Evolutionary conservation across 495 filamentous ascomycete genomes (phyloP).

Genomic region (Rhizodiscina lignyota): DNA sequence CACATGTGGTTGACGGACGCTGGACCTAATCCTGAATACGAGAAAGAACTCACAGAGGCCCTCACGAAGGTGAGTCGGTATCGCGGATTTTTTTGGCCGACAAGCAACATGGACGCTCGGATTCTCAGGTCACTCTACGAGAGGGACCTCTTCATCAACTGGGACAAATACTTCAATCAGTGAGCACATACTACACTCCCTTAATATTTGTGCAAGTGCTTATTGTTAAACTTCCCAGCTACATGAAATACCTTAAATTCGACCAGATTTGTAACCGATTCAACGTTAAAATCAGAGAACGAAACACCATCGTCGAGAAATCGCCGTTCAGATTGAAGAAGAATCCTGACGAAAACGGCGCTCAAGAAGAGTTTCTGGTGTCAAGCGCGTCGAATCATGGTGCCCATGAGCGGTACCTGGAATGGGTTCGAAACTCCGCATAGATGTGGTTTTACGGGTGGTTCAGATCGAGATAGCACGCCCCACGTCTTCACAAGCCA

Average conservation of each 20-base stretch:
- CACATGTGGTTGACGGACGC: background rate
- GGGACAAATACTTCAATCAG: background rate
- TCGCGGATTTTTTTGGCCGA: background rate
- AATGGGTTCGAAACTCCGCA: background rate
- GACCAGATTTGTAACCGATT: background rate
- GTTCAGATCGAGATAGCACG: too few species aligned
- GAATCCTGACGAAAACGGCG: background rate
- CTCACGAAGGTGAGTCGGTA: background rate
- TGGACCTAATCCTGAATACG: background rate
- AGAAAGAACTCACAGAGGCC: background rate
- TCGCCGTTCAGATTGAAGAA: background rate
- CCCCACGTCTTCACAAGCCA: too few species aligned
- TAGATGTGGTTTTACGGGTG: too few species aligned
- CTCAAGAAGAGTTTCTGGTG: background rate
- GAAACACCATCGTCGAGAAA: background rate
- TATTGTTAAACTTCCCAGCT: background rate
- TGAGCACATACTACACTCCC: background rate
- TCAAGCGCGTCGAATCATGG: background rate
- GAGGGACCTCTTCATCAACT: background rate
- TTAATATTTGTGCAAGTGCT: background rate
- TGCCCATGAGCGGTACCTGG: background rate
- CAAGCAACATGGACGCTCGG: background rate
- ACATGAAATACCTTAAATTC: background rate
- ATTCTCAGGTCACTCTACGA: background rate
- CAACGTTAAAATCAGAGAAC: background rate